Conservation (phyloP, 2,329 filamentous ascomycete genomes). For the Coccinonectria pachysandricola region DNA sequence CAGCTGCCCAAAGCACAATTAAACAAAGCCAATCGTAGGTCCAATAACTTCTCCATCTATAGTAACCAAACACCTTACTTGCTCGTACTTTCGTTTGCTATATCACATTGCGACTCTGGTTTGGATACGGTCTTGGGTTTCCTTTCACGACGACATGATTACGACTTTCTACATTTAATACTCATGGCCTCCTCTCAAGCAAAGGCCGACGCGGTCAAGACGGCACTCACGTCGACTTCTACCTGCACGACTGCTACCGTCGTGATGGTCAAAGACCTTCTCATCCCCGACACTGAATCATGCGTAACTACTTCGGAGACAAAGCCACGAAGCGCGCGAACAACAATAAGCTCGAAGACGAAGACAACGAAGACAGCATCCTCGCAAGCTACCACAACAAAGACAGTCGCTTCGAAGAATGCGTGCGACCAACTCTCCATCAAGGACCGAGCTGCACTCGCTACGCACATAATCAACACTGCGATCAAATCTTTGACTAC, state of each 20-base stretch:
- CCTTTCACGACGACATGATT: conserved; percentile 24
- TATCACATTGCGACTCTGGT: conserved; percentile 14
- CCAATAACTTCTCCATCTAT: too few species aligned
- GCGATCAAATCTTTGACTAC: conserved; percentile 60
- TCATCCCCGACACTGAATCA: conserved; percentile 25
- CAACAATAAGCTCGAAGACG: conserved; percentile 14
- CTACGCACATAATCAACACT: conserved; percentile 63
- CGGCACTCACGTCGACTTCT: conserved; percentile 39
- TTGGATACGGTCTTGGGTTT: conserved; percentile 14
- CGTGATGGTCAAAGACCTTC: conserved; percentile 36
- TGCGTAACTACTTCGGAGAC: conserved; percentile 17
- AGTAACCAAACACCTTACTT: too few species aligned
- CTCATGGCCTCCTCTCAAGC: conserved; percentile 34
- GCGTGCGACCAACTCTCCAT: conserved; percentile 20
- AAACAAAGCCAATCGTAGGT: conserved; percentile 2
- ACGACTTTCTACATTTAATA: conserved; percentile 16
- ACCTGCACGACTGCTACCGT: conserved; percentile 43
- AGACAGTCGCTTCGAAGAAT: conserved; percentile 10
- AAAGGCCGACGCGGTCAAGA: conserved; percentile 41
- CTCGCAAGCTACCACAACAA: conserved; percentile 5
- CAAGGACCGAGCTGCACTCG: conserved; percentile 54
- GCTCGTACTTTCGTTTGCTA: conserved; percentile 13
- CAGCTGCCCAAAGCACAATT: conserved; percentile 4
- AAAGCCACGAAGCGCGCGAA: conserved; percentile 19
- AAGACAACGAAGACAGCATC: conserved; percentile 13